Base-by-base conservation (phyloP, 1,284 basidiomycete species). In the Cutaneotrichosporon sp. region DNA sequence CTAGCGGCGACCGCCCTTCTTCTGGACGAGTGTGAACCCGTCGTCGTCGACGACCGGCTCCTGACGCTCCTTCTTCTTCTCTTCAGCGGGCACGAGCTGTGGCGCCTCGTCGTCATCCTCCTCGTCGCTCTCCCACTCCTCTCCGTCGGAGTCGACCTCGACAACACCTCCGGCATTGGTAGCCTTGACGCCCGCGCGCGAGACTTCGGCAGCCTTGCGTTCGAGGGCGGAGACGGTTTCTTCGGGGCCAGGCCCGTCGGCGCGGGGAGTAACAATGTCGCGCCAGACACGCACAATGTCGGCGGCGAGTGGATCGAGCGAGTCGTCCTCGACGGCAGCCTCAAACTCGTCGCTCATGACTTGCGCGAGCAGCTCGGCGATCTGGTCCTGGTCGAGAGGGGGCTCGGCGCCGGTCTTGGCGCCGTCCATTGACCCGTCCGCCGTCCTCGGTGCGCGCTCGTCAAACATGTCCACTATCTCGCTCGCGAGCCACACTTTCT, bases 301-400 rank as follows among this genome's bases (percentile, higher is more conserved):
- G 56, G 71, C 74, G 7, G 88, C 85, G 38, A 94, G 83, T 8
- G 69, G 75, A 55, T 84, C 82, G 1, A 84, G 82, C 50, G 85
- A 88, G 18, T 81, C 88, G 67, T 94, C 90, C 64, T 93, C 89
- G 38, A 94, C 76, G 7, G 80, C 76, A 15, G 83, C 80, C 30
- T 90, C 88, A 65, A 90, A 94, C 66, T 92, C 90, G 65, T 93
- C 88, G 15, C 79, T 78, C 80, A 93, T 84, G 43, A 88, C 81
- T 53, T 75, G 71, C 34, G 86, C 77, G 14, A 94, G 78, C 61
- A 86, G 77, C 50, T 87, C 83, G 63, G 87, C 87, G 53, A 94
- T 74, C 63, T 90, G 88, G 63, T 83, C 77, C 18, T 79, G 79
- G 64, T 91, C 90, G 1, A 87, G 84, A 1, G 77, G 66, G 8